These are phyloP conservation scores for Phytophthora sansomeana DNA, from an alignment of 352 stramenopile genomes.

Conservation along the genomic window DNA sequence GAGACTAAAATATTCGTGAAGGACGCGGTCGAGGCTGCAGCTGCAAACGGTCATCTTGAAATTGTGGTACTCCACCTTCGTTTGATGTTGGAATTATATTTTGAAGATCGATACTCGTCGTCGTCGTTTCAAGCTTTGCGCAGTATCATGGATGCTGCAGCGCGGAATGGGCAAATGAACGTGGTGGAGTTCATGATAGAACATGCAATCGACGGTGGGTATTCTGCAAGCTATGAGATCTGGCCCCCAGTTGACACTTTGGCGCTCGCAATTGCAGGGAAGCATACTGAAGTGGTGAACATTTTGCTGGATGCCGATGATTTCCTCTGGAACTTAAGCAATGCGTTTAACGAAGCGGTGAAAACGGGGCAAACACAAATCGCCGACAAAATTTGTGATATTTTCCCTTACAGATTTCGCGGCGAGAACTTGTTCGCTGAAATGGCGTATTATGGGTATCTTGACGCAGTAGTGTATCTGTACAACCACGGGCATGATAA, in stretches of 20 bases:
- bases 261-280: background rate
- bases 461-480: too few species aligned
- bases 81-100: background rate
- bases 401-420: background rate
- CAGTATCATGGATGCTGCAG: background rate
- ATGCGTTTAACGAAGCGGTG: background rate
- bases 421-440: too few species aligned
- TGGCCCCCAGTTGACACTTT: background rate
- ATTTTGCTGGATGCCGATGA: background rate
- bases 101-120: background rate
- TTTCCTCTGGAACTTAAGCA: background rate
- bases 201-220: background rate
- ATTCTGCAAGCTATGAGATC: background rate
- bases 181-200: constrained; percentile 10
- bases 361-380: background rate
- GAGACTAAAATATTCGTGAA: background rate
- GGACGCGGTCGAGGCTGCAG: background rate
- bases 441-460: too few species aligned
- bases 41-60: constrained; percentile 1
- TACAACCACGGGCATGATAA: too few species aligned
- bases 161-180: background rate
- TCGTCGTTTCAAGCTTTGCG: background rate
- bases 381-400: background rate
- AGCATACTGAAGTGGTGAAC: background rate
- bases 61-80: background rate